A percentile compares a stretch with the other conserved stretches of the same genome.
phyloP scores from a whole-genome alignment of 345 rosid genomes.

The Boechera retrofracta region DNA sequence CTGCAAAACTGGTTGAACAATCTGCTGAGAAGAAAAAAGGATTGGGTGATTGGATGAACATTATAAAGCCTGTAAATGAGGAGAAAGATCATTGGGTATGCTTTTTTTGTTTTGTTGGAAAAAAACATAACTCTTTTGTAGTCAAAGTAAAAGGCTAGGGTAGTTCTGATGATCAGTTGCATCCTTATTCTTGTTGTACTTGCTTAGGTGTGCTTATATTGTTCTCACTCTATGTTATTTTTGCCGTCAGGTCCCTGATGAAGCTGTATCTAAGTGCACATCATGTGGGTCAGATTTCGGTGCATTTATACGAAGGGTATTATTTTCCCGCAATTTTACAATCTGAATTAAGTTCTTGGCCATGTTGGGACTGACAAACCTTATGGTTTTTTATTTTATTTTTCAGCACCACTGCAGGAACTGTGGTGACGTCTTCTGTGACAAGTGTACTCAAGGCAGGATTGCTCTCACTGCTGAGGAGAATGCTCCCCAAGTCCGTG shows the following conservation, averaged over 20 bases:
- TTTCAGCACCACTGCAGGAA: slow-evolving; percentile 98
- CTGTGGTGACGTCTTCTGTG: slow-evolving; percentile 98
- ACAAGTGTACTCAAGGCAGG: slow-evolving; percentile 95
- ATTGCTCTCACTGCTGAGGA: slow-evolving; percentile 95
- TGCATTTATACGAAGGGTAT: slow-evolving; percentile 86
- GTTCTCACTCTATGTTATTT: slow-evolving; percentile 2
- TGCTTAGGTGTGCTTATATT: slow-evolving; percentile 19
- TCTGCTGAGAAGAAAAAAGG: slow-evolving; percentile 80
- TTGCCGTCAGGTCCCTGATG: slow-evolving; percentile 81
- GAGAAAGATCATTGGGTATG: slow-evolving; percentile 97
- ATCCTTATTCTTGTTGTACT: background rate
- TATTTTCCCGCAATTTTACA: background rate
- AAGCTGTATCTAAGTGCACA: slow-evolving; percentile 84
- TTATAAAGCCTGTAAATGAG: slow-evolving; percentile 86
- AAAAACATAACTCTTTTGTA: background rate
- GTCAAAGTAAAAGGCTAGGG: slow-evolving; percentile 5
- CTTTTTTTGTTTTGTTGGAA: background rate
- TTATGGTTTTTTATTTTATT: slow-evolving; percentile 17
- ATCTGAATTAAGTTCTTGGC: slow-evolving; percentile 22
- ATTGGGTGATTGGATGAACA: slow-evolving; percentile 84
- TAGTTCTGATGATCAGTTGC: slow-evolving; percentile 4
- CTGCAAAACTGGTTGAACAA: slow-evolving; percentile 62
- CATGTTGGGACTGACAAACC: background rate
- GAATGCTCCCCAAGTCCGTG: slow-evolving; percentile 92
- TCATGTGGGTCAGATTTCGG: slow-evolving; percentile 88